Evolutionary conservation across 2,329 filamentous ascomycete species (phyloP).

Genomic region (Talaromyces atroroseus): DNA sequence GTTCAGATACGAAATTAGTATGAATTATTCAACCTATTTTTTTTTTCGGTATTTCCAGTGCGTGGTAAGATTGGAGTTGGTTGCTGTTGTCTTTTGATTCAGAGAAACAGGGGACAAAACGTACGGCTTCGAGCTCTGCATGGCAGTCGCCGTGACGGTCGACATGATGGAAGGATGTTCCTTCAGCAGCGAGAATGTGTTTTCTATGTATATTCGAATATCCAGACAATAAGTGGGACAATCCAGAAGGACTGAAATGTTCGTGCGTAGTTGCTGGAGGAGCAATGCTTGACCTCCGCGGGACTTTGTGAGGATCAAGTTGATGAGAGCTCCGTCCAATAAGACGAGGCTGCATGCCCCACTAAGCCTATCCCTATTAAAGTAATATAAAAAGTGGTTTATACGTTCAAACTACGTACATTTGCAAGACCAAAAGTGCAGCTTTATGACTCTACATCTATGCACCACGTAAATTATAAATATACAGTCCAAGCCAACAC

Average conservation of each 20-base stretch:
- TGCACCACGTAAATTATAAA: neutral
- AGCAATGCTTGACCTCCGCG: slow-evolving; percentile 5
- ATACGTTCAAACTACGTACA: too few species aligned
- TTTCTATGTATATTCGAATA: neutral
- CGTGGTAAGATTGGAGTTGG: too few species aligned
- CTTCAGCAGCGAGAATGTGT: neutral
- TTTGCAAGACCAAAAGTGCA: too few species aligned
- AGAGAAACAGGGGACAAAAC: slow-evolving; percentile 19
- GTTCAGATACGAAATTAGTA: neutral
- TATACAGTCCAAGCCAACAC: slow-evolving; percentile 4
- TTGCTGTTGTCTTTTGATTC: too few species aligned
- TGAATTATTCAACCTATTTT: too few species aligned
- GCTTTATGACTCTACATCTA: neutral
- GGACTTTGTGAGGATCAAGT: slow-evolving; percentile 2
- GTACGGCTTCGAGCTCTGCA: slow-evolving; percentile 69
- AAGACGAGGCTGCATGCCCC: neutral
- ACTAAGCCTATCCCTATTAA: too few species aligned
- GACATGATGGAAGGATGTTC: slow-evolving; percentile 56
- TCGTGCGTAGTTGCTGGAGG: neutral
- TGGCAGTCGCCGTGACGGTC: slow-evolving; percentile 68
- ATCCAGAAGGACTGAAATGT: neutral
- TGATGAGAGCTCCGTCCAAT: slow-evolving; percentile 7
- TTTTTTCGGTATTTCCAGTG: too few species aligned
- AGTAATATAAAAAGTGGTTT: too few species aligned
- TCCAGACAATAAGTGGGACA: slow-evolving; percentile 8